Conservation (phyloP, 768 basidiomycete species). For the Daedaleopsis nitida region DNA sequence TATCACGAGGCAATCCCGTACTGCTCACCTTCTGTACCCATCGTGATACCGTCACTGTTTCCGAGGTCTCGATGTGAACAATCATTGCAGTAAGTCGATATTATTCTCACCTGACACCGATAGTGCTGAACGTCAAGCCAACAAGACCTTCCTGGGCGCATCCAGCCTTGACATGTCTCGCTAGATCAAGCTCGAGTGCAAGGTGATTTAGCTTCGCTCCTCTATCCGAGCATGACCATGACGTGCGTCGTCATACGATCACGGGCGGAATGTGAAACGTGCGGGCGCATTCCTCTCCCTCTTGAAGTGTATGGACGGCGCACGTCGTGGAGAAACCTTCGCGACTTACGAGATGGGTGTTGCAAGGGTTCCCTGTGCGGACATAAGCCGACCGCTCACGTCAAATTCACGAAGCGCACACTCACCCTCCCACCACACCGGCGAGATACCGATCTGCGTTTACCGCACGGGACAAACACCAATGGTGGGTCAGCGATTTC, state of each 20-base stretch:
- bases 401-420: constrained; percentile 17
- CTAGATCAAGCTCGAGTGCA: constrained; percentile 65
- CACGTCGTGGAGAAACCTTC: too few species aligned
- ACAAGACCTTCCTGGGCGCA: constrained; percentile 81
- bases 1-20: background rate
- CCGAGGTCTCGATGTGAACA: background rate
- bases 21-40: constrained; percentile 81
- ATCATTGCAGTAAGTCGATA: background rate
- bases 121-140: constrained; percentile 82
- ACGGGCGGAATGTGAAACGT: too few species aligned
- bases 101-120: constrained; percentile 72
- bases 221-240: too few species aligned
- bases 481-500: background rate
- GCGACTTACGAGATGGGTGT: constrained; percentile 68
- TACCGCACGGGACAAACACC: background rate
- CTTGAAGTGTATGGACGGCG: too few species aligned
- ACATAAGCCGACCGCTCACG: constrained; percentile 4
- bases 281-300: too few species aligned
- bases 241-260: too few species aligned
- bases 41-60: constrained; percentile 80
- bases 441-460: constrained; percentile 79
- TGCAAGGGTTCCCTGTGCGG: constrained; percentile 77
- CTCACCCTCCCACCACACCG: constrained; percentile 90
- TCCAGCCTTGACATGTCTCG: constrained; percentile 78
- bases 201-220: background rate